Evolutionary conservation across 2,329 filamentous ascomycete species (phyloP).

Genomic region (Cladorrhinum sp.): DNA sequence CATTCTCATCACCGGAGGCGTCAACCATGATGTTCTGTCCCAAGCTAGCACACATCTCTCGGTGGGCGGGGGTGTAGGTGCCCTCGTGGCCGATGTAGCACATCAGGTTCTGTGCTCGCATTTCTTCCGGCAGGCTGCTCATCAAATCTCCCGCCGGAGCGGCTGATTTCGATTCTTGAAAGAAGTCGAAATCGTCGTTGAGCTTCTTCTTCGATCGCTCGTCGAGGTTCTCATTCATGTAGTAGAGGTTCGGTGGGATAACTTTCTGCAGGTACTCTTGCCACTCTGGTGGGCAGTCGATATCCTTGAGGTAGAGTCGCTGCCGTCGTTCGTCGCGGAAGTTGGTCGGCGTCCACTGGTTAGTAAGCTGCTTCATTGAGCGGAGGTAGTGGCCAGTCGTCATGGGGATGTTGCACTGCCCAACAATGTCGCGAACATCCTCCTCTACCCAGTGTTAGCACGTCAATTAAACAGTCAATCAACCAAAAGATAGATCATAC

Average conservation of each 20-base stretch:
- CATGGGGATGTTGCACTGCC: slow-evolving; percentile 72
- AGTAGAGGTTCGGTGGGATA: slow-evolving; percentile 81
- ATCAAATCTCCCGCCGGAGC: slow-evolving; percentile 86
- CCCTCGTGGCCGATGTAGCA: slow-evolving; percentile 98
- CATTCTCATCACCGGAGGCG: slow-evolving; percentile 68
- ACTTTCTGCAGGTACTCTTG: slow-evolving; percentile 71
- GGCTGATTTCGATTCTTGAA: slow-evolving; percentile 47
- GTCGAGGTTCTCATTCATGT: slow-evolving; percentile 76
- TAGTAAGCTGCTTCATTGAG: slow-evolving; percentile 78
- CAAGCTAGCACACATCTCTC: slow-evolving; percentile 95
- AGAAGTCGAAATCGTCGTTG: slow-evolving; percentile 38
- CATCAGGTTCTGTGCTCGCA: slow-evolving; percentile 96
- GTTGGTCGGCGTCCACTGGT: slow-evolving; percentile 73
- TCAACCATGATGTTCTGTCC: slow-evolving; percentile 99
- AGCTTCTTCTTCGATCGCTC: slow-evolving; percentile 33
- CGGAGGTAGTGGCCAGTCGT: slow-evolving; percentile 87
- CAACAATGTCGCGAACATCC: slow-evolving; percentile 75
- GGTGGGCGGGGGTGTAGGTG: slow-evolving; percentile 90
- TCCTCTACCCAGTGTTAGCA: slow-evolving; percentile 56
- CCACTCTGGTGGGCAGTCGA: slow-evolving; percentile 90
- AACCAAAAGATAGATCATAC: slow-evolving; percentile 42
- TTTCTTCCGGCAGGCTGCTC: slow-evolving; percentile 80
- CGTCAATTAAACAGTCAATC: not conserved
- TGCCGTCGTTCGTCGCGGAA: slow-evolving; percentile 78
- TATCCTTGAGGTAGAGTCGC: slow-evolving; percentile 92